phyloP scores from a whole-genome alignment of 2,329 filamentous ascomycete species.

The Cordyceps cicadae region DNA sequence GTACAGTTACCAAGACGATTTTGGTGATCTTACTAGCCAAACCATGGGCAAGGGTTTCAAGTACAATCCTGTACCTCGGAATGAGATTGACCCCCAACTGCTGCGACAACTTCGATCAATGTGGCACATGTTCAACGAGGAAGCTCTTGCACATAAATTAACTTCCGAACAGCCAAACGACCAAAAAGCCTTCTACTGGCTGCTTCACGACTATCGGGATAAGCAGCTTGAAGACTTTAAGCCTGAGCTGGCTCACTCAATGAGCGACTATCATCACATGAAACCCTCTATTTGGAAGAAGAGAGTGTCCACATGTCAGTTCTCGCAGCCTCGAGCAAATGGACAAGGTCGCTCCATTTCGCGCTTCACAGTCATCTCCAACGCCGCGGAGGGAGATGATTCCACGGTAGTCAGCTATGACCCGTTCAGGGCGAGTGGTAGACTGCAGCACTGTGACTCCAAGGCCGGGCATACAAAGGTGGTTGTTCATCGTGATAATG shows the following conservation, averaged over 20 bases:
- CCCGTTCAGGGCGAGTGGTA: slow-evolving; percentile 65
- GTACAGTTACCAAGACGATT: slow-evolving; percentile 67
- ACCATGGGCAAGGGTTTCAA: slow-evolving; percentile 54
- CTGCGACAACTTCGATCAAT: slow-evolving; percentile 79
- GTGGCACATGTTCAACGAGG: slow-evolving; percentile 79
- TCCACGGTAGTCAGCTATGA: slow-evolving; percentile 64
- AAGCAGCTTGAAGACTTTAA: slow-evolving; percentile 83
- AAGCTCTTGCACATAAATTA: slow-evolving; percentile 63
- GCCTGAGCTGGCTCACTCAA: slow-evolving; percentile 69
- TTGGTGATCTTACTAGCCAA: slow-evolving; percentile 46
- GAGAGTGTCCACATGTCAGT: slow-evolving; percentile 54
- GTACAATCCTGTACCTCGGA: slow-evolving; percentile 47
- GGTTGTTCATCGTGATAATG: slow-evolving; percentile 53
- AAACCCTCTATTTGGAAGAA: slow-evolving; percentile 49
- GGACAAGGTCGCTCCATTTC: slow-evolving; percentile 48
- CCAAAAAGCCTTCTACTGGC: slow-evolving; percentile 87
- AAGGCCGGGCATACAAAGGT: slow-evolving; percentile 58
- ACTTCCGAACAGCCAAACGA: slow-evolving; percentile 64
- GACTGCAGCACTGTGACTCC: slow-evolving; percentile 30
- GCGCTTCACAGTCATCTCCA: slow-evolving; percentile 58
- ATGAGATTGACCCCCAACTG: slow-evolving; percentile 72
- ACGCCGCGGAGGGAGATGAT: slow-evolving; percentile 42
- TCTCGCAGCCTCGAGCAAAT: slow-evolving; percentile 37
- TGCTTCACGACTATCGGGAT: slow-evolving; percentile 73
- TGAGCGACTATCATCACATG: slow-evolving; percentile 85